Evolutionary conservation across 495 filamentous ascomycete genomes (phyloP).

Genomic region (Arthonia radiata): DNA sequence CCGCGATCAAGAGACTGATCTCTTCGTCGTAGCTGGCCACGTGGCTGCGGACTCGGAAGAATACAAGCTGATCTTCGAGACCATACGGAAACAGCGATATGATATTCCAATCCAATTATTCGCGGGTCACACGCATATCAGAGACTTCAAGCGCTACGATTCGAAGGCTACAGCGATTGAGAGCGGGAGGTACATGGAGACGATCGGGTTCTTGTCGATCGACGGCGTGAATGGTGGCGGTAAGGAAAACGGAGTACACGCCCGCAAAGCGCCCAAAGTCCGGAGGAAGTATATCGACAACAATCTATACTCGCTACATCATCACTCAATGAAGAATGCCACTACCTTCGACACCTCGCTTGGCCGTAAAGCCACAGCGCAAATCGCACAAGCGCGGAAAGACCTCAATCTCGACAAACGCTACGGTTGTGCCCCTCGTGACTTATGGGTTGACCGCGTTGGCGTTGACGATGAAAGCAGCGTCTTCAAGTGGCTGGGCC

Average conservation of each 20-base stretch:
- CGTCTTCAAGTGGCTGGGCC: constrained; percentile 61
- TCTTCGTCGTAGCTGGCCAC: constrained; percentile 76
- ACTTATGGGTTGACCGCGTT: constrained; percentile 55
- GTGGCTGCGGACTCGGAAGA: constrained; percentile 59
- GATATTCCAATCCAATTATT: constrained; percentile 81
- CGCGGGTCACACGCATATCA: constrained; percentile 74
- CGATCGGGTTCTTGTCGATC: constrained; percentile 87
- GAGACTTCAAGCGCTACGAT: constrained; percentile 67
- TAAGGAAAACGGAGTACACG: constrained; percentile 12
- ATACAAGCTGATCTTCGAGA: constrained; percentile 48
- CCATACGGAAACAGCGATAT: constrained; percentile 52
- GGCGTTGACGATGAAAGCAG: constrained; percentile 43
- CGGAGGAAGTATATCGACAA: constrained; percentile 81
- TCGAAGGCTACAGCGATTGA: constrained; percentile 56
- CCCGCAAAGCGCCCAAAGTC: constrained; percentile 25
- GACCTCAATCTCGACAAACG: constrained; percentile 43
- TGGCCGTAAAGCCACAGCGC: constrained; percentile 45
- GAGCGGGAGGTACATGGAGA: constrained; percentile 92
- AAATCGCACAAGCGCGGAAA: constrained; percentile 44
- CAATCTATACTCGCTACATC: constrained; percentile 62
- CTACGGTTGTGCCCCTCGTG: constrained; percentile 61
- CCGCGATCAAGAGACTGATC: constrained; percentile 48
- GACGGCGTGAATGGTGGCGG: constrained; percentile 30
- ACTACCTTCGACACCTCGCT: constrained; percentile 54
- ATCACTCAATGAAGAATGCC: constrained; percentile 50